Evolutionary conservation across 495 filamentous ascomycete species (phyloP).

Genomic region (Rhypophila decipiens): DNA sequence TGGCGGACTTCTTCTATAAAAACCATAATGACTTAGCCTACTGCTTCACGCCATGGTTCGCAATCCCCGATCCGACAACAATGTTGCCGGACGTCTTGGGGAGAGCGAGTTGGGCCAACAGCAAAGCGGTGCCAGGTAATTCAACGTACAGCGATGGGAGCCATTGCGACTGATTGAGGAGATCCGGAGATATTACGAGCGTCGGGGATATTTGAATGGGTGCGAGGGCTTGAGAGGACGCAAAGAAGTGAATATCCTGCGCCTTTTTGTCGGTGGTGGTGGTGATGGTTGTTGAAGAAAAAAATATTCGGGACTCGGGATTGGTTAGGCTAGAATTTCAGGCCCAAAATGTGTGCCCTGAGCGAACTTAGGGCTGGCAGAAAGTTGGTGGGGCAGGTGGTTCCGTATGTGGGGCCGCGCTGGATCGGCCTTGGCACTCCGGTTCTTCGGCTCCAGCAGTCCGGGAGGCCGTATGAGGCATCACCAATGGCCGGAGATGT

Average conservation of each 20-base stretch:
- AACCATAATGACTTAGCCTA: conserved; percentile 77
- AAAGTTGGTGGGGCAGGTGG: too few species aligned
- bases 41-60: conserved; percentile 65
- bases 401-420: too few species aligned
- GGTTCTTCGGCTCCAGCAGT: too few species aligned
- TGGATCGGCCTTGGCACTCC: too few species aligned
- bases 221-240: conserved; percentile 29
- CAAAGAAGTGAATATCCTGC: conserved; percentile 62
- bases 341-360: conserved; percentile 17
- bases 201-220: conserved; percentile 10
- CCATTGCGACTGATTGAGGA: conserved; percentile 51
- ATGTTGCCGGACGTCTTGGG: background rate
- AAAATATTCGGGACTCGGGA: background rate
- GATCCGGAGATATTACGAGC: conserved; percentile 54
- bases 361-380: conserved; percentile 23
- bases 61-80: background rate
- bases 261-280: conserved; percentile 29
- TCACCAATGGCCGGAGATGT: too few species aligned
- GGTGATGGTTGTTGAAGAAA: conserved; percentile 9
- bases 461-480: too few species aligned
- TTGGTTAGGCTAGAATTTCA: background rate
- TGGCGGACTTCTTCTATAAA: conserved; percentile 57
- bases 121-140: conserved; percentile 72
- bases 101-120: conserved; percentile 55
- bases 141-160: conserved; percentile 65